phyloP scores from a whole-genome alignment of 768 basidiomycete genomes.

The Hericium coralloides region DNA sequence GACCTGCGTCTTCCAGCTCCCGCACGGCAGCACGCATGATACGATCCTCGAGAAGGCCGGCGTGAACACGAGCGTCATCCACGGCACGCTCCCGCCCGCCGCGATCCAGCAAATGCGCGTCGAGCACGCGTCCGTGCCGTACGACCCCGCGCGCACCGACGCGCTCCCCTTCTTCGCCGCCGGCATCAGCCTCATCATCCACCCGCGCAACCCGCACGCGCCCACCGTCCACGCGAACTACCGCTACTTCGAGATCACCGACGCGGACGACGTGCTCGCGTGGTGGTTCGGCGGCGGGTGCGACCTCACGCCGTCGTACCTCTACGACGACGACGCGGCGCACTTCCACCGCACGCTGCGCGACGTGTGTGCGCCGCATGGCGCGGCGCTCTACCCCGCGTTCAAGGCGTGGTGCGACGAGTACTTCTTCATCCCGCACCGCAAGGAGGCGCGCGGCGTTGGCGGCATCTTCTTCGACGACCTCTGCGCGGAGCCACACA shows the following conservation, averaged over 20 bases:
- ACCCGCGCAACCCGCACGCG: constrained; percentile 88
- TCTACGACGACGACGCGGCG: constrained; percentile 76
- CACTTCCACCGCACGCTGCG: constrained; percentile 80
- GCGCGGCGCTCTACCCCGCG: constrained; percentile 53
- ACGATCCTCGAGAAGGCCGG: constrained; percentile 90
- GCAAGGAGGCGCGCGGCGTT: constrained; percentile 77
- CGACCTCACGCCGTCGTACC: constrained; percentile 90
- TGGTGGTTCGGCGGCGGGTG: constrained; percentile 99
- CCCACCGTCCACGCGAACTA: constrained; percentile 96
- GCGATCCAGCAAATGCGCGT: constrained; percentile 94
- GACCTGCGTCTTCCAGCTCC: constrained; percentile 65
- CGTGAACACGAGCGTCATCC: constrained; percentile 88
- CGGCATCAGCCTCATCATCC: constrained; percentile 87
- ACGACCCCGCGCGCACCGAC: constrained; percentile 42
- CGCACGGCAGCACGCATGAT: constrained; percentile 23
- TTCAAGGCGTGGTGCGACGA: constrained; percentile 98
- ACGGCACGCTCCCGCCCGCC: constrained; percentile 78
- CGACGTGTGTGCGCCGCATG: constrained; percentile 65
- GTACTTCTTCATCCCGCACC: constrained; percentile 91
- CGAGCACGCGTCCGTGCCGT: constrained; percentile 73
- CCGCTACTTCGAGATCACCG: constrained; percentile 89
- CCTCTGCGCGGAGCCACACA: constrained; percentile 56
- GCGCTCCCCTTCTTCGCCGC: constrained; percentile 90
- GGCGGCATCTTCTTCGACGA: constrained; percentile 98
- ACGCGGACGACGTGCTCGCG: constrained; percentile 46